A percentile compares a stretch with the other conserved stretches of the same genome.
These are phyloP conservation scores for Cladosporium sp. DNA, from an alignment of 2,329 filamentous ascomycete genomes.

Conservation along the genomic window DNA sequence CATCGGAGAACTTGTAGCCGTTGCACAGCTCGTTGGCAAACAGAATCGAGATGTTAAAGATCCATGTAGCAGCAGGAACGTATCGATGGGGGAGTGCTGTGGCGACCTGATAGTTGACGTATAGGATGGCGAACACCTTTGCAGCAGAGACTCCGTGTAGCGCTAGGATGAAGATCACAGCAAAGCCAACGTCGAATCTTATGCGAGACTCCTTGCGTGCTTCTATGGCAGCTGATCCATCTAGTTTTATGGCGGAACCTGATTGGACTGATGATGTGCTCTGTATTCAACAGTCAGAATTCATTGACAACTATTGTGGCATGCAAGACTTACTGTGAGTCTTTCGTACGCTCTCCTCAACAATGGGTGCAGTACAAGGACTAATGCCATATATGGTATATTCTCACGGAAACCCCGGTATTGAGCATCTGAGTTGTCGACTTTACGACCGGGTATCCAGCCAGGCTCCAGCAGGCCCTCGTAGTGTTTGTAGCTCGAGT, in stretches of 20 bases:
- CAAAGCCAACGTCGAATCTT: constrained; percentile 78
- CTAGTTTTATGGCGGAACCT: not conserved
- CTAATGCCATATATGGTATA: constrained; percentile 73
- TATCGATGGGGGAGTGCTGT: constrained; percentile 69
- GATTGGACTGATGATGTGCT: not conserved
- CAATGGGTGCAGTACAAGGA: constrained; percentile 78
- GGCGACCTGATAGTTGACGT: constrained; percentile 77
- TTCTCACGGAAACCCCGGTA: constrained; percentile 85
- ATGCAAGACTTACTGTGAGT: constrained; percentile 29
- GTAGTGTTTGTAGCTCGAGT: constrained; percentile 79
- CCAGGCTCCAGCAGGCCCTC: constrained; percentile 71
- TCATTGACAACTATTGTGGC: not conserved
- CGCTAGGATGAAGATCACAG: constrained; percentile 72
- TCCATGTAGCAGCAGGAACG: constrained; percentile 78
- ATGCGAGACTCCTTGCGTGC: constrained; percentile 22
- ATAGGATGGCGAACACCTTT: constrained; percentile 81
- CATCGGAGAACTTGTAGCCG: constrained; percentile 72
- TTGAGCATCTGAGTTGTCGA: constrained; percentile 88
- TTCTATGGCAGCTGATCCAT: not conserved
- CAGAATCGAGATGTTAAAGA: constrained; percentile 81
- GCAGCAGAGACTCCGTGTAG: constrained; percentile 83
- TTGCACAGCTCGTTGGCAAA: constrained; percentile 85
- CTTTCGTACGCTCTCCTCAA: constrained; percentile 71
- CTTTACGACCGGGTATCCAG: constrained; percentile 90
- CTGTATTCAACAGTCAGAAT: constrained; percentile 1